Percentiles rank a stretch among this genome's conserved stretches.
Conservation (phyloP, 2,329 filamentous ascomycete genomes). For the Botrytis fragariae region DNA sequence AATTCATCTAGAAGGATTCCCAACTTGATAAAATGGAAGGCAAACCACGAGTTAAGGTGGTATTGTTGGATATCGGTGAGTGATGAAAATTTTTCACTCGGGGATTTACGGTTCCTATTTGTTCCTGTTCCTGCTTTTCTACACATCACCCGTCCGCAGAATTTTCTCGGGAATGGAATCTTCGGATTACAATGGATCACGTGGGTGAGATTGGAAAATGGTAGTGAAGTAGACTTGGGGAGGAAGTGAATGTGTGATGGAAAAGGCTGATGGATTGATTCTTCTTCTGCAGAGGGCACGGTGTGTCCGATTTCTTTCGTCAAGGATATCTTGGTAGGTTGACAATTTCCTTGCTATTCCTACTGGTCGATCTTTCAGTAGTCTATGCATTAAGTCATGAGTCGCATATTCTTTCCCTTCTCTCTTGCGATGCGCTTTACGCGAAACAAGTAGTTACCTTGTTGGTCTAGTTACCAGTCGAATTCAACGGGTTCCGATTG, state of each 20-base stretch:
- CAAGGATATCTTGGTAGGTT: constrained; percentile 70
- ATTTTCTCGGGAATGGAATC: neutral
- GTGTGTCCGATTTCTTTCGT: constrained; percentile 83
- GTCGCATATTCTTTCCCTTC: constrained; percentile 4
- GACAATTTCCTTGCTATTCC: neutral
- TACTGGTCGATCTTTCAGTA: constrained; percentile 7
- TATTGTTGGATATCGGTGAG: constrained; percentile 40
- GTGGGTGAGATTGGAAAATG: neutral
- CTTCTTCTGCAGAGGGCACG: constrained; percentile 63
- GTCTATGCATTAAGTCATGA: constrained; percentile 17
- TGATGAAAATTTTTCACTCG: constrained; percentile 7
- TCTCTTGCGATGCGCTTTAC: constrained; percentile 6
- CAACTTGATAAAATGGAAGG: neutral
- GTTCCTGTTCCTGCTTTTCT: neutral
- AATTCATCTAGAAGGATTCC: neutral
- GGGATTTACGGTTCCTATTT: neutral
- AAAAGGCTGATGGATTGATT: constrained; percentile 13
- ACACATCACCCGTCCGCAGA: neutral
- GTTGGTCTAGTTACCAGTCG: constrained; percentile 19
- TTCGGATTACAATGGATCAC: neutral
- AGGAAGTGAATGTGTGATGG: neutral
- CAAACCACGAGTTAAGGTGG: constrained; percentile 23
- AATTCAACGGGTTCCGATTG: constrained; percentile 8
- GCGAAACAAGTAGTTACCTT: constrained; percentile 2
- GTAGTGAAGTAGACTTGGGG: neutral